Evolutionary conservation across 345 rosid species (phyloP).

Genomic region (Geranium brycei): DNA sequence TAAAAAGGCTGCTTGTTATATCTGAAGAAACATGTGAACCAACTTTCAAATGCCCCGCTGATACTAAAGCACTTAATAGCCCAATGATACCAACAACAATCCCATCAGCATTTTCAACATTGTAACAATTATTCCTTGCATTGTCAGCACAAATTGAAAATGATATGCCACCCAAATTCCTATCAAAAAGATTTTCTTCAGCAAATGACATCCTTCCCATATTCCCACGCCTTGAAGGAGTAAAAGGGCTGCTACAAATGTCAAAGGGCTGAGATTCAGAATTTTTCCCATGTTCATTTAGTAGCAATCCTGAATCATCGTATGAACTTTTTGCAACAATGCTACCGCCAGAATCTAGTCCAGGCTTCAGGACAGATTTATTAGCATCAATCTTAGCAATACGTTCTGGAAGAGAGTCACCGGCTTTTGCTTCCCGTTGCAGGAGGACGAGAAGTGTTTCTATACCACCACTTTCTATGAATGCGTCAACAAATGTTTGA

Average conservation of each 20-base stretch:
- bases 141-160: slow-evolving; percentile 87
- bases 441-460: slow-evolving; percentile 94
- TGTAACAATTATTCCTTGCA: slow-evolving; percentile 91
- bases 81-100: slow-evolving; percentile 81
- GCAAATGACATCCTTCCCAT: slow-evolving; percentile 48
- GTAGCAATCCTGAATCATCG: slow-evolving; percentile 28
- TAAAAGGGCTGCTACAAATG: slow-evolving; percentile 19
- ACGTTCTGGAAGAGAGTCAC: slow-evolving; percentile 39
- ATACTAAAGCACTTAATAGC: slow-evolving; percentile 69
- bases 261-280: slow-evolving; percentile 23
- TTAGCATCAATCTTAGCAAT: slow-evolving; percentile 20
- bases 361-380: slow-evolving; percentile 29
- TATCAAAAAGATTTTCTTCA: slow-evolving; percentile 41
- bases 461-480: slow-evolving; percentile 76
- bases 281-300: slow-evolving; percentile 16
- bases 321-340: slow-evolving; percentile 28
- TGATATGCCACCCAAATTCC: slow-evolving; percentile 85
- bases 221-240: slow-evolving; percentile 24
- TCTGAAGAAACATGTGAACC: slow-evolving; percentile 45
- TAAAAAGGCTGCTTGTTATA: slow-evolving; percentile 44
- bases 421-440: slow-evolving; percentile 87
- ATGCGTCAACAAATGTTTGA: slow-evolving; percentile 60
- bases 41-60: slow-evolving; percentile 64
- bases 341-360: slow-evolving; percentile 18
- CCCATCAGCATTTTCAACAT: slow-evolving; percentile 79